Conservation (phyloP, 305 asterid species). For the Solanum aculeatissimum region DNA sequence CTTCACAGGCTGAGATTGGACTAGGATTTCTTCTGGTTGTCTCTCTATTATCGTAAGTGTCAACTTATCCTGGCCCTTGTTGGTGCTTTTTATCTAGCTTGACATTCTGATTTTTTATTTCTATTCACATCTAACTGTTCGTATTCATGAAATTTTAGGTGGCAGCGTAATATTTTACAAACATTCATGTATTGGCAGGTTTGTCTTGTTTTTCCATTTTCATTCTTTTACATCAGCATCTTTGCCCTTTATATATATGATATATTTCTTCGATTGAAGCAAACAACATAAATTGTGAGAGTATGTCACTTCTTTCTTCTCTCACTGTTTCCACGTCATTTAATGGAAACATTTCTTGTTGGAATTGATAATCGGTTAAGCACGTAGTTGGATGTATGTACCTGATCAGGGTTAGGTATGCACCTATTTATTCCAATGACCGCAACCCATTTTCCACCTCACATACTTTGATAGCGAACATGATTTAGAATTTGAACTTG, state of each 20-base stretch:
- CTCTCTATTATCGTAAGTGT: constrained; percentile 12
- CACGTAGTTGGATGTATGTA: neutral
- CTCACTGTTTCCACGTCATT: neutral
- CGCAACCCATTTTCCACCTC: neutral
- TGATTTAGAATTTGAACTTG: neutral
- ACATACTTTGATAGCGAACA: neutral
- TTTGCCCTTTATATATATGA: neutral
- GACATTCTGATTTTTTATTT: neutral
- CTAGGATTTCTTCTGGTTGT: constrained; percentile 8
- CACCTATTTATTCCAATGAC: neutral
- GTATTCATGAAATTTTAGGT: constrained; percentile 31
- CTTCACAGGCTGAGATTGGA: constrained; percentile 18
- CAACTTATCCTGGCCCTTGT: neutral
- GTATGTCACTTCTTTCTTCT: neutral
- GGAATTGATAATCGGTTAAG: neutral
- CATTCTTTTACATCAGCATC: neutral
- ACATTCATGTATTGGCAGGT: constrained; percentile 98
- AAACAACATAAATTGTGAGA: neutral
- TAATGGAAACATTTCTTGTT: neutral
- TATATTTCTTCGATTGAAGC: neutral
- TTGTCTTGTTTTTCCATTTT: neutral
- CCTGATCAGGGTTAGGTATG: neutral
- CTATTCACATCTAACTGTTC: neutral
- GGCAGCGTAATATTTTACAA: constrained; percentile 88
- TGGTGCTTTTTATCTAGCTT: constrained; percentile 1